phyloP scores from a whole-genome alignment of 805 yeast genomes.

The Candida stauntonica region DNA sequence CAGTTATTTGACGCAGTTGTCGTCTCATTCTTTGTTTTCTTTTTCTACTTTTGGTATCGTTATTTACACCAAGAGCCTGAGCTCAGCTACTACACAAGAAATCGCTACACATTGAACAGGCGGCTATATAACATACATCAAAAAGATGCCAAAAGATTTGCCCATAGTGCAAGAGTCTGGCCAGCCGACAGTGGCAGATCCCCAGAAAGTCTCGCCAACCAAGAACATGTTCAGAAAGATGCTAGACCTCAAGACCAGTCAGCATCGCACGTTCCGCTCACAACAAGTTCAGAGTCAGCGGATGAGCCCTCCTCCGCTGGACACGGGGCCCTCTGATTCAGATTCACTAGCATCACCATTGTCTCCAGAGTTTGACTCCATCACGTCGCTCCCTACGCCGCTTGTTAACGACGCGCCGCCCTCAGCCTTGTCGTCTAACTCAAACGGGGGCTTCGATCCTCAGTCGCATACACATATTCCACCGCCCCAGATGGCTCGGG shows the following conservation, averaged over 20 bases:
- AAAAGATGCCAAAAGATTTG: too few species aligned
- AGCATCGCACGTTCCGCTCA: constrained; percentile 1
- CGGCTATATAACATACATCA: too few species aligned
- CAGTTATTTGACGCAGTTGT: too few species aligned
- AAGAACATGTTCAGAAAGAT: constrained; percentile 9
- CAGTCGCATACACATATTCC: too few species aligned
- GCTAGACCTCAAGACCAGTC: constrained; percentile 4
- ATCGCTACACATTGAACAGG: too few species aligned
- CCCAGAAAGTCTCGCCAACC: constrained; percentile 4
- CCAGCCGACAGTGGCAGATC: background rate
- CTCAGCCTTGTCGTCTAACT: constrained; percentile 4
- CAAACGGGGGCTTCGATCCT: background rate
- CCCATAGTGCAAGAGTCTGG: too few species aligned
- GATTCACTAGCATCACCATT: constrained; percentile 16
- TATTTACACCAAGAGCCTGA: too few species aligned
- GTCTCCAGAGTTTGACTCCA: constrained; percentile 30
- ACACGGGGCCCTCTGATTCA: background rate
- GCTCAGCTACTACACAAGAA: too few species aligned
- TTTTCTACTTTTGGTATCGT: too few species aligned
- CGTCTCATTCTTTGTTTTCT: too few species aligned
- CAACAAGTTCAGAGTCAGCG: background rate
- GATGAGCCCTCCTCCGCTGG: background rate
- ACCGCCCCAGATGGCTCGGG: too few species aligned
- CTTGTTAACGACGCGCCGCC: constrained; percentile 23
- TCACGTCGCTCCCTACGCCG: constrained; percentile 46